These are phyloP conservation scores for Sugiyamaella valdiviana DNA, from an alignment of 805 yeast species.

Conservation along the genomic window DNA sequence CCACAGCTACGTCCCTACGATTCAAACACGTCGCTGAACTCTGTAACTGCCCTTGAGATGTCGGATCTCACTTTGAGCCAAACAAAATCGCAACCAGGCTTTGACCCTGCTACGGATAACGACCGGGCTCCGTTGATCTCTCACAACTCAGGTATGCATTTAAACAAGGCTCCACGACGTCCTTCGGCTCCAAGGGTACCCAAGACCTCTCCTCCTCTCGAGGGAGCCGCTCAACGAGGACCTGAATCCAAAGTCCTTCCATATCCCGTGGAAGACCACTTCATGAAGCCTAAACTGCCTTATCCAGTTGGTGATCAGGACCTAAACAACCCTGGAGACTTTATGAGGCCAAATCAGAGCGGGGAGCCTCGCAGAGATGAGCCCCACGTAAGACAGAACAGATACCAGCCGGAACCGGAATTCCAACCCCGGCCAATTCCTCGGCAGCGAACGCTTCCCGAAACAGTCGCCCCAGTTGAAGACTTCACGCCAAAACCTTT, in stretches of 20 bases:
- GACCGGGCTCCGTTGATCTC: not conserved
- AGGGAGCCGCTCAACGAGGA: too few species aligned
- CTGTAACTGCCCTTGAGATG: not conserved
- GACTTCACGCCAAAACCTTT: conserved; percentile 4
- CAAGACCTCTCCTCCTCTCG: too few species aligned
- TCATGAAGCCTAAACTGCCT: too few species aligned
- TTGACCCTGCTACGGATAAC: not conserved
- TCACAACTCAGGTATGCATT: not conserved
- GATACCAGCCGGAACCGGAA: not conserved
- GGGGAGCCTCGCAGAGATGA: too few species aligned
- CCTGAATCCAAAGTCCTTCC: too few species aligned
- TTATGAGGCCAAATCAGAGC: too few species aligned
- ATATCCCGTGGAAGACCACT: too few species aligned
- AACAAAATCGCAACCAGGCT: not conserved
- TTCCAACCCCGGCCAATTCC: not conserved
- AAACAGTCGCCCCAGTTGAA: not conserved
- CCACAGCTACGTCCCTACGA: not conserved
- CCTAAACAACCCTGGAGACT: too few species aligned
- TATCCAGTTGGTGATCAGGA: too few species aligned
- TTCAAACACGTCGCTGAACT: not conserved
- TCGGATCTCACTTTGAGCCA: not conserved
- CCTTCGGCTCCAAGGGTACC: not conserved
- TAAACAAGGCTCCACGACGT: not conserved
- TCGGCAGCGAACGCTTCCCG: not conserved
- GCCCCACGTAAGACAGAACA: not conserved